These are phyloP conservation scores for Peltaster fructicola DNA, from an alignment of 2,329 filamentous ascomycete genomes.

Conservation along the genomic window DNA sequence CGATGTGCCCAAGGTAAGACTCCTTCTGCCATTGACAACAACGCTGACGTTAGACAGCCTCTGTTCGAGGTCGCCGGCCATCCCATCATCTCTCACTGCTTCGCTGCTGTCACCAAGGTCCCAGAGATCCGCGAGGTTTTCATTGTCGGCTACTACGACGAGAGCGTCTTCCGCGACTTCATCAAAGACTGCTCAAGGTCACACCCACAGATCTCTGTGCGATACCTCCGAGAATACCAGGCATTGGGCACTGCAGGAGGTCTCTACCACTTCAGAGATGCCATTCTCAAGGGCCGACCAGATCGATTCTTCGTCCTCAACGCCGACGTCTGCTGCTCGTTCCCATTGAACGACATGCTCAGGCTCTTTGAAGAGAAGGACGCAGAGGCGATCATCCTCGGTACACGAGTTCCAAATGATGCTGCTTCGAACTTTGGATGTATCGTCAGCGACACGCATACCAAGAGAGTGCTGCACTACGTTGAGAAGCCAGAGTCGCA, in stretches of 20 bases:
- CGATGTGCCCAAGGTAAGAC: conserved; percentile 75
- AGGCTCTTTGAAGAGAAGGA: conserved; percentile 86
- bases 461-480: conserved; percentile 90
- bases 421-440: conserved; percentile 93
- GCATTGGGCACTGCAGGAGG: conserved; percentile 89
- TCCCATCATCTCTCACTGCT: conserved; percentile 95
- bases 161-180: conserved; percentile 91
- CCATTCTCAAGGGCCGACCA: conserved; percentile 86
- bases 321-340: conserved; percentile 96
- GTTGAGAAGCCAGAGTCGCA: conserved; percentile 97
- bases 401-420: conserved; percentile 78
- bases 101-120: conserved; percentile 79
- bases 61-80: conserved; percentile 97
- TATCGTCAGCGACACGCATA: conserved; percentile 87
- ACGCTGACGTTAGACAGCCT: conserved; percentile 38
- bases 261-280: conserved; percentile 97
- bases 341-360: conserved; percentile 91
- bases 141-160: conserved; percentile 97
- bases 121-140: conserved; percentile 89
- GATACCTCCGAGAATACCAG: conserved; percentile 95
- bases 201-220: conserved; percentile 76
- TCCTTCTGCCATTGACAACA: background rate
- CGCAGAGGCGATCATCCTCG: conserved; percentile 89
- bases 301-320: conserved; percentile 96
- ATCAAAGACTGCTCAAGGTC: conserved; percentile 77